phyloP scores from a whole-genome alignment of 352 stramenopile species.

The Phytophthora crassamura region DNA sequence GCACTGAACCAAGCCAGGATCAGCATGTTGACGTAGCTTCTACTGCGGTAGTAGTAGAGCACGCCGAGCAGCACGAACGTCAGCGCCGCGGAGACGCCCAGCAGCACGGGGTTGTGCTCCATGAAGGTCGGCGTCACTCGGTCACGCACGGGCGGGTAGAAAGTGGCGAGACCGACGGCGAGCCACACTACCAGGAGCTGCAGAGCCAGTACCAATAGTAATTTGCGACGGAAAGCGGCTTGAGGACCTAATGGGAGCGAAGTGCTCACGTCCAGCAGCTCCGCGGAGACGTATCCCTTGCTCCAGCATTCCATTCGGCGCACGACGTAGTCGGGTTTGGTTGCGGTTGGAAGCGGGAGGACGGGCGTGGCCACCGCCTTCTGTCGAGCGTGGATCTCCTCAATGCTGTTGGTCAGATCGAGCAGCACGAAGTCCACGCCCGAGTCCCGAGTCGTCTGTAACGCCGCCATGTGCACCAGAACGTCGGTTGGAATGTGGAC shows the following conservation, averaged over 20 bases:
- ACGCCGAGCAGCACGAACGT: constrained; percentile 35
- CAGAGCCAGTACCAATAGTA: constrained; percentile 38
- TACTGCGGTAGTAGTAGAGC: constrained; percentile 40
- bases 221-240: constrained; percentile 42
- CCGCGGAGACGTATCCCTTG: constrained; percentile 16
- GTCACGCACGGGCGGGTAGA: constrained; percentile 23
- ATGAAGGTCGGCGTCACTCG: constrained; percentile 22
- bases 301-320: constrained; percentile 33
- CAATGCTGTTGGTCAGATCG: constrained; percentile 22
- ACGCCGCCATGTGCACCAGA: background rate
- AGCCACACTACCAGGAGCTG: constrained; percentile 39
- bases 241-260: constrained; percentile 35
- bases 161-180: constrained; percentile 31
- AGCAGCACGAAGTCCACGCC: constrained; percentile 31
- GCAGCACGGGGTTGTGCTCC: constrained; percentile 10
- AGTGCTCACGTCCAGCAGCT: constrained; percentile 35
- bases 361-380: constrained; percentile 18
- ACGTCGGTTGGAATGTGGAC: background rate
- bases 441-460: background rate
- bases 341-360: constrained; percentile 21
- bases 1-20: constrained; percentile 44
- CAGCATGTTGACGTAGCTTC: constrained; percentile 37
- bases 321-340: constrained; percentile 28
- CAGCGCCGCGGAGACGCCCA: constrained; percentile 11
- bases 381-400: constrained; percentile 6